These are phyloP conservation scores for Spencermartinsiella europaea DNA, from an alignment of 805 yeast genomes.

Conservation along the genomic window DNA sequence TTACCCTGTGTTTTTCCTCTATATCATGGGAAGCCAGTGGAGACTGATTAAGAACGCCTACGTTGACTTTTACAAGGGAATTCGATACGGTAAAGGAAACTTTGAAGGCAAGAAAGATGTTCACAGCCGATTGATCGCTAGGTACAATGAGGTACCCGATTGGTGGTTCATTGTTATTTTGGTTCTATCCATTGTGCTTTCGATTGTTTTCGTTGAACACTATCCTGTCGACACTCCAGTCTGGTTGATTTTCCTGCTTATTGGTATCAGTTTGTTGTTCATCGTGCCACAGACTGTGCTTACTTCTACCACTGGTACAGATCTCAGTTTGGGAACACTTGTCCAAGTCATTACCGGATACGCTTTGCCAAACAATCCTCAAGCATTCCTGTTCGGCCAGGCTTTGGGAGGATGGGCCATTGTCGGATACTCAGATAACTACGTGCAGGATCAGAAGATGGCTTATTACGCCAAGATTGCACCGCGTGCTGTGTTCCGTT, in stretches of 20 bases:
- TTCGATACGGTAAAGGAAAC: constrained; percentile 6
- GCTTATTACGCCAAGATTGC: constrained; percentile 45
- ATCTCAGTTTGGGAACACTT: constrained; percentile 54
- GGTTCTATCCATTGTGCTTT: constrained; percentile 35
- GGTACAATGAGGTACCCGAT: constrained; percentile 65
- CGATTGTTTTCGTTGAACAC: constrained; percentile 18
- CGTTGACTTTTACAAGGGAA: constrained; percentile 13
- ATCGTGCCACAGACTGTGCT: constrained; percentile 59
- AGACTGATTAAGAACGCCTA: constrained; percentile 11
- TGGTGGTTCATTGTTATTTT: constrained; percentile 59
- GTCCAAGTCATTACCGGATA: constrained; percentile 63
- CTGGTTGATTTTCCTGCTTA: constrained; percentile 56
- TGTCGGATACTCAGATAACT: constrained; percentile 55
- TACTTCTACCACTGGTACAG: constrained; percentile 54
- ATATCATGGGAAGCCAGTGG: constrained; percentile 24
- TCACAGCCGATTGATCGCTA: constrained; percentile 17
- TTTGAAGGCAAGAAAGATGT: constrained; percentile 16
- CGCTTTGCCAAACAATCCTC: constrained; percentile 55
- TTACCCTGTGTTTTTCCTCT: constrained; percentile 51
- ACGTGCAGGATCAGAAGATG: constrained; percentile 52
- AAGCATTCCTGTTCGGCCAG: constrained; percentile 54
- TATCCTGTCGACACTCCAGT: constrained; percentile 29
- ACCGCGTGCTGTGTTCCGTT: constrained; percentile 21
- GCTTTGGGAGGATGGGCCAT: constrained; percentile 45
- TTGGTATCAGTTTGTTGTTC: constrained; percentile 49